Base-by-base conservation (phyloP, 148 eudicot species). In the Vaccinium corymbosum region DNA sequence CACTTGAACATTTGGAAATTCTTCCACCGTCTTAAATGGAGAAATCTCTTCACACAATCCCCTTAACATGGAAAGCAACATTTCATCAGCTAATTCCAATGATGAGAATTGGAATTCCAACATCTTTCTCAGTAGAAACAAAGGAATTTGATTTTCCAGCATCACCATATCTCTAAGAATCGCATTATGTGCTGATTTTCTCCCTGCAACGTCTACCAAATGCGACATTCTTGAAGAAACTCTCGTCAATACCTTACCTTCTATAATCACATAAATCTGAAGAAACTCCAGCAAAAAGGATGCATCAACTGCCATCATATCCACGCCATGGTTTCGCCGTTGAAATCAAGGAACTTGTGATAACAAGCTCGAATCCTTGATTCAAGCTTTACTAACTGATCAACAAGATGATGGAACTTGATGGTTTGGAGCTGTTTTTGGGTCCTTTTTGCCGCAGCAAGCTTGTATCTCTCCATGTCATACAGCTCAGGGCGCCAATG, bases 61-160 rank as follows among this genome's bases (percentile, higher is more conserved):
- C 22, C 74, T 68, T 4, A 88, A 7, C 89, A 89, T 88, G 0
- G 66, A 71, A 32, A 87, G 22, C 22, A 91, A 29, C 82, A 68
- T 57, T 1, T 52, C 80, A 6, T 88, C 86, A 22, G 85, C 89
- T 50, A 46, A 74, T 12, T 89, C 90, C 4, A 57, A 0, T 0
- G 88, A 75, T 0, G 82, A 79, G 53, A 64, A 68, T 38, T 86
- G 87, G 35, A 86, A 76, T 48, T 85, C 87, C 66, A 92, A 42
- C 27, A 86, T 55, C 71, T 86, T 88, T 59, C 87, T 85, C 73
- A 89, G 32, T 14, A 88, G 72, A 49, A 89, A 83, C 38, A 89
- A 52, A 7, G 94, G 94, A n/a, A 92, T 89, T 88, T 92, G 94
- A 76, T 92, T 90, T 78, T 92, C 94, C 8, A 92, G 85, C 92